phyloP scores from a whole-genome alignment of 192 early-diverging fungal species.

The Kappamyces sp. region DNA sequence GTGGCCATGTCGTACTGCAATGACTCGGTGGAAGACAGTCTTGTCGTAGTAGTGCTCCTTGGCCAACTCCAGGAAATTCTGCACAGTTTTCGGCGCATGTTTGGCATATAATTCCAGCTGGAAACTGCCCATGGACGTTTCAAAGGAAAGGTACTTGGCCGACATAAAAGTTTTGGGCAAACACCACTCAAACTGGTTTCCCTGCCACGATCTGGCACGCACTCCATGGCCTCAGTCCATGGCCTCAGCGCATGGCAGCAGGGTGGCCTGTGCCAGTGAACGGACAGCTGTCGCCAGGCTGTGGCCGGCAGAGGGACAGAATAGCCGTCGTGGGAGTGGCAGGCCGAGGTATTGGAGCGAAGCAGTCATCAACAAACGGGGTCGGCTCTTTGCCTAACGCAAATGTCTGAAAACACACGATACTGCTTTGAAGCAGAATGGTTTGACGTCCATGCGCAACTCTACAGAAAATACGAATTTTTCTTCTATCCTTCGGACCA shows the following conservation, averaged over 20 bases:
- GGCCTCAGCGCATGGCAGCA: too few relatives aligned
- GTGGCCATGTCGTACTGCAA: constrained; percentile 37
- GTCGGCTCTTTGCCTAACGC: background rate
- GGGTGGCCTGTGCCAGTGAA: too few relatives aligned
- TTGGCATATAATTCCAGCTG: constrained; percentile 80
- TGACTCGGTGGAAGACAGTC: constrained; percentile 73
- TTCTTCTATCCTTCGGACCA: constrained; percentile 49
- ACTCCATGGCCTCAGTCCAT: too few relatives aligned
- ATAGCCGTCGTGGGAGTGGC: too few relatives aligned
- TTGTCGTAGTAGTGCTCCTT: constrained; percentile 78
- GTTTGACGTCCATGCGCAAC: constrained; percentile 50
- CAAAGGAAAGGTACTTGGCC: constrained; percentile 15
- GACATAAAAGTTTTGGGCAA: too few relatives aligned
- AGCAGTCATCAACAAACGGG: background rate
- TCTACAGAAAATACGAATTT: constrained; percentile 47
- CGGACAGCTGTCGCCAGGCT: too few relatives aligned
- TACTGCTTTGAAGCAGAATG: constrained; percentile 46
- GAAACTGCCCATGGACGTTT: constrained; percentile 49
- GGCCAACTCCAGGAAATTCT: constrained; percentile 75
- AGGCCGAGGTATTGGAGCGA: background rate
- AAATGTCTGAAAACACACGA: constrained; percentile 13
- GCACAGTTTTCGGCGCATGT: constrained; percentile 72
- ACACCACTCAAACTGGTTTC: too few relatives aligned
- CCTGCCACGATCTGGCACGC: too few relatives aligned
- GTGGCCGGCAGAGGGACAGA: too few relatives aligned